Evolutionary conservation across 1,139 yeast genomes (phyloP), one percentile per base, ranked within the genome.

Genomic region (Maudiozyma humilis): DNA sequence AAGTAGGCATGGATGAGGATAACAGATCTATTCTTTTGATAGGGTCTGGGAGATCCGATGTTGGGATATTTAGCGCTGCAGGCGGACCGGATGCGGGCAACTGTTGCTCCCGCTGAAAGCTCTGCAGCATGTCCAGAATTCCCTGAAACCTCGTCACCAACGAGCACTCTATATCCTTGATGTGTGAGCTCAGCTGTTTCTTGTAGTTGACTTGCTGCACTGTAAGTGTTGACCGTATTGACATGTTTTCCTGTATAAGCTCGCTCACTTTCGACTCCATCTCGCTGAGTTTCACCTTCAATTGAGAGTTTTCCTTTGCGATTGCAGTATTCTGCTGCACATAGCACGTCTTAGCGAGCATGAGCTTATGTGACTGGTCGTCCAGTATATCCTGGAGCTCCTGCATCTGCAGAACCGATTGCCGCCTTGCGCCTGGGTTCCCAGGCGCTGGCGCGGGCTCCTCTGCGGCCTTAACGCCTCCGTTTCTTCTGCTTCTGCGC

Each of bases 301-400:
- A 63, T 18, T 70, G 58, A 6, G 79, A 71, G 56, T 79, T 79
- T 44, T 72, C 73, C 50, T 70, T 72, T 0, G 83, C 82, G 33
- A 81, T 60, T 16, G 74, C 69, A 47, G 67, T 68, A 58, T 79
- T 79, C 54, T 79, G 62, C 20, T 47, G 53, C 2, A 51, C 37
- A 38, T 56, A 59, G 3, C 47, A 44, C 8, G 40, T 40, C 30
- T 47, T 54, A 7, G 55, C 45, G 2, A 43, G 43, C 25, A 51
- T 56, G 13, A 52, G 43, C 40, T 50, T 53, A n/a, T 41, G 42
- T 15, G 45, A 44, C 32, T 54, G 55, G 15, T 44, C 29, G 35
- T 52, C 58, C 51, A 51, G 50, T 32, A 54, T 37, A 32, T 52
- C 50, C 37, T 57, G 61, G 17, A 57, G 43, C 32, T 57, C 56